Evolutionary conservation across 2,329 filamentous ascomycete genomes (phyloP), one percentile per base, ranked within the genome.

Genomic region (Fusarium sulawesiense): DNA sequence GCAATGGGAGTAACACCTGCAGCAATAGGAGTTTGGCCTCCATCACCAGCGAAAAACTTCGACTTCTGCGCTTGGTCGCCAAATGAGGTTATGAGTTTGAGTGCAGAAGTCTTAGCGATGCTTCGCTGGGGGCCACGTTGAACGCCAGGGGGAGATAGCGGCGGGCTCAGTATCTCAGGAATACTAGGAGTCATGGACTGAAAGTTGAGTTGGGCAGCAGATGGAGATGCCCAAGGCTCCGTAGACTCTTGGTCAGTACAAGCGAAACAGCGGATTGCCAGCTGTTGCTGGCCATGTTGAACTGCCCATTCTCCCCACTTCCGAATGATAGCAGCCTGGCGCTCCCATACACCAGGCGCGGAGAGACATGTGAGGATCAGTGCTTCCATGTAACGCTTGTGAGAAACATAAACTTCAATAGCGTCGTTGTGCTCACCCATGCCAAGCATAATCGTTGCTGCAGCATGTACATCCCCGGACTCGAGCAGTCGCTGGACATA

Each of bases 241-340:
- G 91, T 89, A 0, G 93, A 92, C 77, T 98, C 94, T 21, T 91
- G 86, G 25, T 92, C 93, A 20, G 93, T 96, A 78, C 95, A 98
- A 50, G 95, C 93, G 78, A 98, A 98, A 80, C 91, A 98, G 75
- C 94, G 87, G 50, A 98, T 96, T 20, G 96, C 96, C 47, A 99
- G 84, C 74, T 97, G 93, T 71, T 96, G 92, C 75, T 97, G 92
- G 18, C 92, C 92, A 73, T 96, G 91, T 68, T 92, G 91, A 14
- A 98, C 91, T 40, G 95, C 93, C 83, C 92, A 91, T 76, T 98
- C 95, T 61, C 96, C 96, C 96, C 96, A 99, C 83, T 96, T 95
- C 73, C 93, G 90, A 68, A 98, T 89, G 49, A 99, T 88, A 74
- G 92, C 92, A 14, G 92, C 91, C 78, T 97, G 94, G 32, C 95